Conservation (phyloP, 371 early-diverging fungal genomes). For the Actinomucor elegans region DNA sequence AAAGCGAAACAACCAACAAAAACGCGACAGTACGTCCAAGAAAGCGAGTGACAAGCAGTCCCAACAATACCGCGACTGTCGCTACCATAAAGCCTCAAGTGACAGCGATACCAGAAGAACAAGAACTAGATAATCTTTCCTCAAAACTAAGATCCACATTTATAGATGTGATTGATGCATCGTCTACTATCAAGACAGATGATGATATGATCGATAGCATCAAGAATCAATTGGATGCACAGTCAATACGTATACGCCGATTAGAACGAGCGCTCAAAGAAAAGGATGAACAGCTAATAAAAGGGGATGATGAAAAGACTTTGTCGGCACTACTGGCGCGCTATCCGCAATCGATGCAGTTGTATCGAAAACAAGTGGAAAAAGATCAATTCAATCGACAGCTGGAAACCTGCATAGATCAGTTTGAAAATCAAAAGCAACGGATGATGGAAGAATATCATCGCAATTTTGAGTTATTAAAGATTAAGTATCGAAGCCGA, state of each 20-base stretch:
- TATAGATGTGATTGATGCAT: constrained; percentile 7
- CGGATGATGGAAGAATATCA: constrained; percentile 12
- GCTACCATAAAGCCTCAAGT: background rate
- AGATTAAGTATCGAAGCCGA: constrained; percentile 12
- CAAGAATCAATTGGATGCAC: constrained; percentile 11
- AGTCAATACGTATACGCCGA: constrained; percentile 14
- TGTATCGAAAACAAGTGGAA: constrained; percentile 4
- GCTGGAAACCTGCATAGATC: constrained; percentile 1
- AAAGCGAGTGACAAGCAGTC: background rate
- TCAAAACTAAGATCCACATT: constrained; percentile 1
- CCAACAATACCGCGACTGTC: background rate
- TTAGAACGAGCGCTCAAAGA: constrained; percentile 12
- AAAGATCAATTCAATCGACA: constrained; percentile 9
- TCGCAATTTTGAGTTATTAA: constrained; percentile 7
- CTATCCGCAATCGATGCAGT: constrained; percentile 14
- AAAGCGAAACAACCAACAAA: background rate
- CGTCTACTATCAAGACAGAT: background rate
- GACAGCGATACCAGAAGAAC: background rate
- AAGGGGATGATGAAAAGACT: background rate
- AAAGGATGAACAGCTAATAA: constrained; percentile 4
- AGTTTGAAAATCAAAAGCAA: constrained; percentile 14
- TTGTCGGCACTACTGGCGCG: background rate
- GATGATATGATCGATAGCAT: constrained; percentile 2
- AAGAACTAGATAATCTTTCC: background rate
- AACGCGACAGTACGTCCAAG: background rate